Evolutionary conservation across 352 stramenopile genomes (phyloP).

Genomic region (Globisporangium nodosum): DNA sequence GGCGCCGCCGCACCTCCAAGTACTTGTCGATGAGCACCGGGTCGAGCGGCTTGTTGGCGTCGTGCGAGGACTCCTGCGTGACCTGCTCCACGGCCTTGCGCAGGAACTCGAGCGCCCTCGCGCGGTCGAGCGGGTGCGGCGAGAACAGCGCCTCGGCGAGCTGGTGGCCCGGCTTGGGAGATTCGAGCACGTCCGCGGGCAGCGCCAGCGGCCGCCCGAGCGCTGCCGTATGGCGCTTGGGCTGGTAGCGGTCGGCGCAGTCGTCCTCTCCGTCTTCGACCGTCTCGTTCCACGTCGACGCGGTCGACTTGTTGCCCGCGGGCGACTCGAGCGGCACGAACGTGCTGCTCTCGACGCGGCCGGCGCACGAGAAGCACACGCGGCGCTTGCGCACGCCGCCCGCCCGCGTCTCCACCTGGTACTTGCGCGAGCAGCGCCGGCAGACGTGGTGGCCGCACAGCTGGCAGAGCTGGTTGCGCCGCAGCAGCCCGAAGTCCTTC

Average conservation of each 20-base stretch:
- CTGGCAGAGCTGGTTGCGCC: conserved; percentile 54
- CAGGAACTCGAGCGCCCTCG: conserved; percentile 44
- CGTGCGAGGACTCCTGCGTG: conserved; percentile 9
- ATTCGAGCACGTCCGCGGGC: conserved; percentile 17
- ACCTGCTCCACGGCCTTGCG: conserved; percentile 43
- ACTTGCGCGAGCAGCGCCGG: conserved; percentile 56
- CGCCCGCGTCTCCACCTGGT: conserved; percentile 52
- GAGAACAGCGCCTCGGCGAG: conserved; percentile 64
- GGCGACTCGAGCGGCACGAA: not conserved
- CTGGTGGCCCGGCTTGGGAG: conserved; percentile 35
- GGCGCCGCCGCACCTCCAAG: conserved; percentile 34
- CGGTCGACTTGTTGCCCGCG: conserved; percentile 4
- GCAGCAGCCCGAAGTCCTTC: conserved; percentile 46
- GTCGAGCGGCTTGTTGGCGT: conserved; percentile 18
- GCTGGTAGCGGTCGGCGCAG: not conserved
- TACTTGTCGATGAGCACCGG: conserved; percentile 46
- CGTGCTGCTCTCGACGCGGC: conserved; percentile 6
- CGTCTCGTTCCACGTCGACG: conserved; percentile 7
- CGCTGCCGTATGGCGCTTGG: not conserved
- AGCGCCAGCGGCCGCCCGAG: conserved; percentile 7
- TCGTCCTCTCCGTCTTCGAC: conserved; percentile 10
- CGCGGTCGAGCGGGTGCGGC: conserved; percentile 35
- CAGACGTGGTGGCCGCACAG: conserved; percentile 59
- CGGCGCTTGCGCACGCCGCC: conserved; percentile 45
- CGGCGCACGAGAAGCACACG: conserved; percentile 28